phyloP scores from a whole-genome alignment of 148 eudicot genomes.

The Camellia granthamiana region DNA sequence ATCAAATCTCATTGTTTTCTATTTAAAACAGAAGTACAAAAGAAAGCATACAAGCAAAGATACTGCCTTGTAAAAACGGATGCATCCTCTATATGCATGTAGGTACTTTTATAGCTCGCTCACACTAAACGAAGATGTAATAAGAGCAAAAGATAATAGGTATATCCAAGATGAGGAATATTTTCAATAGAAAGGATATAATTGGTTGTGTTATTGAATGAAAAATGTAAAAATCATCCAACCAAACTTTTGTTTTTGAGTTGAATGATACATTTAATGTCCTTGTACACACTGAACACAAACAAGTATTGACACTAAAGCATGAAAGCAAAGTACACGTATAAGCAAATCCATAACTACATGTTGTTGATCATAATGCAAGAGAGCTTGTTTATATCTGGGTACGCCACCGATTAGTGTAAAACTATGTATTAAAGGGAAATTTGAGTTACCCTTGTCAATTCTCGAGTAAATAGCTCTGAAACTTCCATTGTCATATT shows the following conservation, averaged over 20 bases:
- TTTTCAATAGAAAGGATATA: background rate
- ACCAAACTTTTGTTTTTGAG: background rate
- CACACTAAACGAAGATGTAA: background rate
- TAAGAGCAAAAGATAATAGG: background rate
- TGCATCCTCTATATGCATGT: background rate
- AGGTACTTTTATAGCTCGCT: background rate
- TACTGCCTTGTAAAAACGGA: background rate
- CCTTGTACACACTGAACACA: background rate
- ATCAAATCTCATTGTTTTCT: conserved; percentile 15
- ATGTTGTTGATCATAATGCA: background rate
- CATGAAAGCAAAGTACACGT: background rate
- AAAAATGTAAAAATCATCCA: background rate
- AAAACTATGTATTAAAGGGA: background rate
- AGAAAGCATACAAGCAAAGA: background rate
- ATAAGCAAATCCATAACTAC: background rate
- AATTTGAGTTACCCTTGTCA: conserved; percentile 65
- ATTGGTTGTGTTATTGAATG: background rate
- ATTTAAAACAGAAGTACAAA: background rate
- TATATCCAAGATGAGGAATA: background rate
- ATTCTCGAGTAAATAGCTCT: conserved; percentile 85
- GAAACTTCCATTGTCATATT: conserved; percentile 79
- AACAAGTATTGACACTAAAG: background rate
- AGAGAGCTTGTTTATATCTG: background rate
- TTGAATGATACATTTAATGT: background rate
- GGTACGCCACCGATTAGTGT: background rate